phyloP scores from a whole-genome alignment of 768 basidiomycete genomes.

The Lyophyllum semitale region DNA sequence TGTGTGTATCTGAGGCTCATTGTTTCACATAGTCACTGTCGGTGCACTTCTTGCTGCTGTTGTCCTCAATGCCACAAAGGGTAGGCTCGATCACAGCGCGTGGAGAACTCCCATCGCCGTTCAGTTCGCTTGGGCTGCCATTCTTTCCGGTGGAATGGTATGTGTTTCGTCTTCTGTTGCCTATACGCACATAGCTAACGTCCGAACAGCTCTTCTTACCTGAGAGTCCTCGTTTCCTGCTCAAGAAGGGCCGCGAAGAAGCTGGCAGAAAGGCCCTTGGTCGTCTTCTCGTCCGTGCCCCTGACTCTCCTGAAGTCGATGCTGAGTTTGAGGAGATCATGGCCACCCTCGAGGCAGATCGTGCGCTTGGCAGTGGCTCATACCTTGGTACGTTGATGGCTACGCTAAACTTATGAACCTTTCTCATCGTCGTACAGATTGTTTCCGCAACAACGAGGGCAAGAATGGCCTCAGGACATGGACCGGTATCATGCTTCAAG shows the following conservation, averaged over 20 bases:
- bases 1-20: constrained; percentile 34
- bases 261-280: constrained; percentile 60
- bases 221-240: constrained; percentile 73
- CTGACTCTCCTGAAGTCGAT: constrained; percentile 50
- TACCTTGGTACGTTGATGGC: constrained; percentile 41
- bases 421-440: constrained; percentile 33
- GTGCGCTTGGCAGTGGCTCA: constrained; percentile 53
- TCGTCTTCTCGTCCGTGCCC: constrained; percentile 60
- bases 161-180: not conserved
- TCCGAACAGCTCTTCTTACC: constrained; percentile 10
- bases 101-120: constrained; percentile 61
- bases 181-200: not conserved
- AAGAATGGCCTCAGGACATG: constrained; percentile 67
- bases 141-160: constrained; percentile 70
- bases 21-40: constrained; percentile 68
- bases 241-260: constrained; percentile 65
- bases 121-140: constrained; percentile 78
- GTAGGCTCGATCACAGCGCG: constrained; percentile 48
- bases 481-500: constrained; percentile 82
- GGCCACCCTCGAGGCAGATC: constrained; percentile 65
- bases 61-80: constrained; percentile 67
- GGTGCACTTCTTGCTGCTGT: constrained; percentile 74
- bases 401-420: not conserved
- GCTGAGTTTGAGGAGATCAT: constrained; percentile 50
- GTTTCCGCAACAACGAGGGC: constrained; percentile 60